A percentile compares a stretch with the other conserved stretches of the same genome.
These are phyloP conservation scores for Dalechampia spathulata DNA, from an alignment of 441 rosid genomes.

Conservation along the genomic window DNA sequence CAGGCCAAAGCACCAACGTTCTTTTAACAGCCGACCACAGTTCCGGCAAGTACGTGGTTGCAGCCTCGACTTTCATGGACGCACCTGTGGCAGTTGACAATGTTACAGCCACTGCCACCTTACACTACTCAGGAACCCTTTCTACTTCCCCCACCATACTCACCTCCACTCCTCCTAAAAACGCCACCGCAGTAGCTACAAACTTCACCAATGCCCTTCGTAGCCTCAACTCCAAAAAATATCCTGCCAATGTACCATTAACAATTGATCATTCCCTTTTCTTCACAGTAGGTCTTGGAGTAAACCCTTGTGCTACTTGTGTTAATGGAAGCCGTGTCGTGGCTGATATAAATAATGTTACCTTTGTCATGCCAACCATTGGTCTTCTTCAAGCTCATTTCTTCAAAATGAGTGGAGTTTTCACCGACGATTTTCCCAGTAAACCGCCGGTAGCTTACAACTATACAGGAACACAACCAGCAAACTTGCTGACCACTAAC, in stretches of 20 bases:
- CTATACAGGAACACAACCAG: slow-evolving; percentile 52
- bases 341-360: slow-evolving; percentile 67
- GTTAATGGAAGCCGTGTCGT: slow-evolving; percentile 54
- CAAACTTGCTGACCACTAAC: slow-evolving; percentile 38
- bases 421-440: slow-evolving; percentile 72
- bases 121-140: slow-evolving; percentile 59
- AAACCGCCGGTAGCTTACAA: slow-evolving; percentile 49
- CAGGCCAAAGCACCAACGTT: slow-evolving; percentile 90
- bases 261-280: slow-evolving; percentile 57
- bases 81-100: slow-evolving; percentile 60
- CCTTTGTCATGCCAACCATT: slow-evolving; percentile 69
- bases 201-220: slow-evolving; percentile 46
- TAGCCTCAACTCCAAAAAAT: slow-evolving; percentile 56
- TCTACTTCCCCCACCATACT: slow-evolving; percentile 31
- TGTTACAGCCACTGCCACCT: slow-evolving; percentile 53
- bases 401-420: slow-evolving; percentile 63
- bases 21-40: slow-evolving; percentile 42
- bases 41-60: slow-evolving; percentile 49
- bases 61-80: slow-evolving; percentile 85
- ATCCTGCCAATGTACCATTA: slow-evolving; percentile 66
- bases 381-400: slow-evolving; percentile 76
- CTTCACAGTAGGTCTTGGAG: slow-evolving; percentile 58
- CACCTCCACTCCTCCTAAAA: slow-evolving; percentile 55
- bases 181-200: slow-evolving; percentile 58
- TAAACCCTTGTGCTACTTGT: slow-evolving; percentile 67